phyloP scores from a whole-genome alignment of 257 asterid genomes.

The Jacaranda copaia region DNA sequence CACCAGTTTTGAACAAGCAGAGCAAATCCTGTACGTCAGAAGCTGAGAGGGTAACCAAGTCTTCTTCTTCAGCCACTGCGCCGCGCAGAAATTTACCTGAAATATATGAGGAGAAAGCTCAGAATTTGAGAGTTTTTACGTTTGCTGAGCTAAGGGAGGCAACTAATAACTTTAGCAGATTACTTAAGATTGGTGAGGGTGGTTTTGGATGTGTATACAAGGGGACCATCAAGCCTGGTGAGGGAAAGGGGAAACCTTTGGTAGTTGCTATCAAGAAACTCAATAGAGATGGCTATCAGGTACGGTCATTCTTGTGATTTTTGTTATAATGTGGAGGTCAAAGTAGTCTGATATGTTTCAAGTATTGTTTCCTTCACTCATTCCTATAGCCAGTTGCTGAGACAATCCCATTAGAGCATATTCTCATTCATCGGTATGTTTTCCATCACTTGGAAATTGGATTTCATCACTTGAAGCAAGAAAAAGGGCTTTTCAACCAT shows the following conservation, averaged over 20 bases:
- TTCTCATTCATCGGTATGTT: too few relatives aligned
- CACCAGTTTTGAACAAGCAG: slow-evolving; percentile 56
- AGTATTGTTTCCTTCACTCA: too few relatives aligned
- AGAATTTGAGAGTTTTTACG: slow-evolving; percentile 69
- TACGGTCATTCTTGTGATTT: background rate
- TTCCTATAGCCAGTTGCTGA: too few relatives aligned
- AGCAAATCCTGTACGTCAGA: slow-evolving; percentile 52
- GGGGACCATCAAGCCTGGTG: slow-evolving; percentile 65
- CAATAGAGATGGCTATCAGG: slow-evolving; percentile 80
- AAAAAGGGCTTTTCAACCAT: too few relatives aligned
- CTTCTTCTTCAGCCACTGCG: slow-evolving; percentile 58
- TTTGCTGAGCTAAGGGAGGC: slow-evolving; percentile 70
- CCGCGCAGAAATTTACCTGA: slow-evolving; percentile 59
- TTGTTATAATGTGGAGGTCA: too few relatives aligned
- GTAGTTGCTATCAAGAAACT: slow-evolving; percentile 91
- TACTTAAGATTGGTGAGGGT: slow-evolving; percentile 85
- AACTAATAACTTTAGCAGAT: slow-evolving; percentile 67
- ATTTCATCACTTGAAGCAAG: too few relatives aligned
- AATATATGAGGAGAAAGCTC: slow-evolving; percentile 69
- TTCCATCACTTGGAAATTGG: too few relatives aligned
- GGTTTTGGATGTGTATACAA: slow-evolving; percentile 88
- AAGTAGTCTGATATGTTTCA: too few relatives aligned
- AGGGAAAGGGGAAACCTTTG: slow-evolving; percentile 58
- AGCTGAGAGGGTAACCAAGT: slow-evolving; percentile 52
- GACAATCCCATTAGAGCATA: too few relatives aligned